Base-by-base conservation (phyloP, 306 rosid genomes). In the Quercus cerris region DNA sequence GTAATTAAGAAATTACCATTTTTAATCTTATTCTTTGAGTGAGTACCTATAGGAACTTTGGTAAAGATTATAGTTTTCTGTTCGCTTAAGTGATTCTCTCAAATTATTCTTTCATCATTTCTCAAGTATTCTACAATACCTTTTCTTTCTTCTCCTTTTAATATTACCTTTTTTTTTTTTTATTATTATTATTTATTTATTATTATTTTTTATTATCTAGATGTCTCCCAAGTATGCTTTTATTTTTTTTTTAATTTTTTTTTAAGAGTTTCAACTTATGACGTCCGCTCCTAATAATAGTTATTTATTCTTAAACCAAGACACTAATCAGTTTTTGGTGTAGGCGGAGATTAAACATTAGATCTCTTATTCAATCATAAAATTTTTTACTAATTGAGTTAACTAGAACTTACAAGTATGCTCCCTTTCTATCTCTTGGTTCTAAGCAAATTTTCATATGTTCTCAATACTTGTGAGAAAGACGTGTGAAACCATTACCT, bases 281-380 rank as follows among this genome's bases (percentile, higher is more conserved):
- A 31, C 1, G 1, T 5, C 6, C 1, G 1, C 1, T 31, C 1
- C 0, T 4, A 31, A 31, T 31, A 1, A 31, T 31, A 31, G 35
- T 0, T 31, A 1, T 31, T 31, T 31, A 31, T 31, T 1, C 1
- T 31, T 31, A 31, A 31, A 31, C 6, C 1, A 31, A 31, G 1
- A 31, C 6, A 31, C 0, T 0, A 4, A 31, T 31, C 6, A 0
- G 5, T 31, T 31, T 31, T 31, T 31, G 6, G 6, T 31, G 0
- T 31, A 5, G 6, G 0, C 1, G 1, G 1, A 0, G 1, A 31
- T 31, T 31, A 0, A 31, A 31, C 35, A 0, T 31, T 5, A 31
- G 1, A 31, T 31, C 1, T 31, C 35, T 31, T 31, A 4, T 31
- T 31, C 35, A 31, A 31, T 6, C 5, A 31, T 31, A 1, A 5